A percentile compares a stretch with the other conserved stretches of the same genome.
These are phyloP conservation scores for Yamadazyma insecticola DNA, from an alignment of 805 yeast species.

Conservation along the genomic window DNA sequence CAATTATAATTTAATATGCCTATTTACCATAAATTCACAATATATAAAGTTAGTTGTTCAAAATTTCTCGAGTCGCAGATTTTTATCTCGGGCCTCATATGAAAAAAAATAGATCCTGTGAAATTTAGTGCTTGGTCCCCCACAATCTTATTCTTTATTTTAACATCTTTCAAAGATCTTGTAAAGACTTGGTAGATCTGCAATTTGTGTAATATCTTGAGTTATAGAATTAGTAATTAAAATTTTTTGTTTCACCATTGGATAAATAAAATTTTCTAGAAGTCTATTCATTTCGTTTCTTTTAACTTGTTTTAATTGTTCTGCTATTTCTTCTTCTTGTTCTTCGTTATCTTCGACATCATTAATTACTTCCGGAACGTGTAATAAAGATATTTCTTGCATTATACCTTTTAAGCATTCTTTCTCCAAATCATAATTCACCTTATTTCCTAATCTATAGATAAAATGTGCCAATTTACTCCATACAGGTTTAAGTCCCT, in stretches of 20 bases:
- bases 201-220: constrained; percentile 71
- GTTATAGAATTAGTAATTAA: constrained; percentile 54
- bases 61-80: too few species aligned
- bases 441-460: constrained; percentile 51
- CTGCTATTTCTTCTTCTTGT: constrained; percentile 18
- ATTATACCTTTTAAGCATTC: constrained; percentile 63
- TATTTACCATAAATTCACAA: too few species aligned
- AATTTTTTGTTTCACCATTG: constrained; percentile 54
- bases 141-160: not conserved
- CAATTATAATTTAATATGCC: too few species aligned
- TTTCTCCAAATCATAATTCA: constrained; percentile 66
- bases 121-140: not conserved
- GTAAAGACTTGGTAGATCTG: constrained; percentile 87
- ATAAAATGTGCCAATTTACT: constrained; percentile 65
- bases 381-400: constrained; percentile 64
- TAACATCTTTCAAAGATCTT: constrained; percentile 89
- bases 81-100: too few species aligned
- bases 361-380: constrained; percentile 61
- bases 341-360: constrained; percentile 17
- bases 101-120: not conserved
- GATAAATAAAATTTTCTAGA: constrained; percentile 62
- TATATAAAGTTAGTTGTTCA: too few species aligned
- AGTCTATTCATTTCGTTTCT: constrained; percentile 3
- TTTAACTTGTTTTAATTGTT: constrained; percentile 18
- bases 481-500: constrained; percentile 58